A percentile compares a stretch with the other conserved stretches of the same genome.
phyloP scores from a whole-genome alignment of 352 stramenopile species.

The Phytophthora vignae region DNA sequence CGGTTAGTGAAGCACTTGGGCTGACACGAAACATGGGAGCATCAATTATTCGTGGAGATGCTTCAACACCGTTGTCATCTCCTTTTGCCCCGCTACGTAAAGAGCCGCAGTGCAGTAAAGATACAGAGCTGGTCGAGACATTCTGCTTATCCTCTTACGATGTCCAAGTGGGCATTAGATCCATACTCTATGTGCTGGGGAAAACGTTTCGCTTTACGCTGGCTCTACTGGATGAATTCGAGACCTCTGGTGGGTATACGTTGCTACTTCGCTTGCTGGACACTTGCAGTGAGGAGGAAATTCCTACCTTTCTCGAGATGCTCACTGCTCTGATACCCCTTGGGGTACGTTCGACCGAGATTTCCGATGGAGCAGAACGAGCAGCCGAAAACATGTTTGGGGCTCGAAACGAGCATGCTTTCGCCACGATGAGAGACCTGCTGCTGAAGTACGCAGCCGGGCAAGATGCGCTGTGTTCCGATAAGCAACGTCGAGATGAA shows the following conservation, averaged over 20 bases:
- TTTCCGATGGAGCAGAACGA: slow-evolving; percentile 46
- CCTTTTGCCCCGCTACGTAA: neutral
- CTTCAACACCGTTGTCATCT: neutral
- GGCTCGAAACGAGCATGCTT: slow-evolving; percentile 70
- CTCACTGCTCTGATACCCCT: slow-evolving; percentile 67
- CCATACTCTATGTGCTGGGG: slow-evolving; percentile 66
- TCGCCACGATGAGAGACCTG: slow-evolving; percentile 73
- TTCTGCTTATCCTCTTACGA: slow-evolving; percentile 60
- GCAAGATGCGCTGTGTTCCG: slow-evolving; percentile 8
- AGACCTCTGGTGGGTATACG: slow-evolving; percentile 67
- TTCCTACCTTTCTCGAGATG: slow-evolving; percentile 57
- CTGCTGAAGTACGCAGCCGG: slow-evolving; percentile 58
- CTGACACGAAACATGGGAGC: slow-evolving; percentile 33
- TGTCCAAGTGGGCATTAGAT: slow-evolving; percentile 56
- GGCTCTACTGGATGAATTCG: slow-evolving; percentile 76
- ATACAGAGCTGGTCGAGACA: slow-evolving; percentile 9
- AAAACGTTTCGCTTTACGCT: slow-evolving; percentile 68
- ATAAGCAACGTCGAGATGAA: slow-evolving; percentile 37
- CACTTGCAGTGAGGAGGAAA: slow-evolving; percentile 48
- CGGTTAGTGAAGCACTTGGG: slow-evolving; percentile 74
- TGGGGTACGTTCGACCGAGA: slow-evolving; percentile 52
- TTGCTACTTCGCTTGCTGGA: slow-evolving; percentile 57
- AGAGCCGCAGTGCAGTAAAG: neutral
- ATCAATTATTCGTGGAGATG: slow-evolving; percentile 6
- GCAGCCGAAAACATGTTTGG: slow-evolving; percentile 51